phyloP scores from a whole-genome alignment of 495 filamentous ascomycete genomes.

The Filosporella fistucella region DNA sequence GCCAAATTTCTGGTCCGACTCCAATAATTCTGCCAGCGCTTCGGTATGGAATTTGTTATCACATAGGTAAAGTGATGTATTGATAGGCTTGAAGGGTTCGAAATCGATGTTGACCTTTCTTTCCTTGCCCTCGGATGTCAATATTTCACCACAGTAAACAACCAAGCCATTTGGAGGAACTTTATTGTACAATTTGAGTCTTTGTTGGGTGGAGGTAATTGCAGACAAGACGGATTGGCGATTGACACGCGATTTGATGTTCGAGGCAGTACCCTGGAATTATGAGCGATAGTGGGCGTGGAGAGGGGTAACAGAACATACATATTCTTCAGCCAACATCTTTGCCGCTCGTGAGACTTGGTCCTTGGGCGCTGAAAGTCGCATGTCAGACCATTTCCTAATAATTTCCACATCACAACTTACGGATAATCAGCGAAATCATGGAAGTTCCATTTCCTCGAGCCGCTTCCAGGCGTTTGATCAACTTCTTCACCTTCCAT shows the following conservation, averaged over 20 bases:
- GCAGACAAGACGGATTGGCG: constrained; percentile 94
- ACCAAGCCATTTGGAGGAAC: constrained; percentile 96
- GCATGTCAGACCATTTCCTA: not conserved
- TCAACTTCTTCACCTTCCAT: constrained; percentile 91
- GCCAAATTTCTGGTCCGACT: constrained; percentile 97
- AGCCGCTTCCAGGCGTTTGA: constrained; percentile 90
- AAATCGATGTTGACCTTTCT: constrained; percentile 99
- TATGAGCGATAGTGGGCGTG: constrained; percentile 19
- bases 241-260: constrained; percentile 99
- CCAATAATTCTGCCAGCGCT: constrained; percentile 89
- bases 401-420: constrained; percentile 27
- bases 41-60: constrained; percentile 99
- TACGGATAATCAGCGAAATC: constrained; percentile 98
- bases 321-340: constrained; percentile 99
- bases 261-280: constrained; percentile 85
- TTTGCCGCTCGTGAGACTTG: constrained; percentile 94
- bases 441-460: constrained; percentile 95
- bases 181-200: constrained; percentile 97
- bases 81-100: constrained; percentile 99
- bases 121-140: constrained; percentile 97
- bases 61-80: constrained; percentile 97
- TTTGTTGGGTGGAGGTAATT: constrained; percentile 98
- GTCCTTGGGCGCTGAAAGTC: constrained; percentile 80
- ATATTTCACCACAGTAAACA: constrained; percentile 99
- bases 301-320: constrained; percentile 38